phyloP scores from a whole-genome alignment of 345 rosid species.

The Aurinia saxatilis region DNA sequence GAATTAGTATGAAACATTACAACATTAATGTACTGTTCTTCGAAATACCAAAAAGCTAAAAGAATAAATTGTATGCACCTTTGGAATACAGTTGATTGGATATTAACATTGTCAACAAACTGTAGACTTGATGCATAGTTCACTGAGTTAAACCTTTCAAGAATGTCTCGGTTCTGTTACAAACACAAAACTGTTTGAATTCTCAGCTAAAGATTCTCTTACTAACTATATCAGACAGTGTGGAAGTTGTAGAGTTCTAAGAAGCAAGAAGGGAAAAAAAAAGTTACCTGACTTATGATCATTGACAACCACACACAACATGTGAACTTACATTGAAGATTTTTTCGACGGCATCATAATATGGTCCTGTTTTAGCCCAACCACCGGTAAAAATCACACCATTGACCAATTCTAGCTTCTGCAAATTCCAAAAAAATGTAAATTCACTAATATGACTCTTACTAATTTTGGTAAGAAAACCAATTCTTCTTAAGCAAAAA shows the following conservation, averaged over 20 bases:
- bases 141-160: slow-evolving; percentile 53
- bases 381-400: slow-evolving; percentile 90
- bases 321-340: slow-evolving; percentile 42
- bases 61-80: slow-evolving; percentile 38
- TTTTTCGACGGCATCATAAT: slow-evolving; percentile 37
- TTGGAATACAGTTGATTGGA: slow-evolving; percentile 74
- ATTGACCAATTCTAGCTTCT: slow-evolving; percentile 77
- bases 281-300: slow-evolving; percentile 61
- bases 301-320: slow-evolving; percentile 33
- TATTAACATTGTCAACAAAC: slow-evolving; percentile 40
- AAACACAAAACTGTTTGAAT: background rate
- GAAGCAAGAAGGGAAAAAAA: background rate
- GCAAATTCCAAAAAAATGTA: slow-evolving; percentile 12
- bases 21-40: background rate
- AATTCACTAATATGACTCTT: background rate
- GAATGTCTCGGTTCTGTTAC: slow-evolving; percentile 64
- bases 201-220: background rate
- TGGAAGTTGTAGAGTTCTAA: background rate
- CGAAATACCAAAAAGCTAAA: background rate
- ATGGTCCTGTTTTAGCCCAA: slow-evolving; percentile 74
- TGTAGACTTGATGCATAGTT: slow-evolving; percentile 81
- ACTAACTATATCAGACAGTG: background rate
- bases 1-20: background rate
- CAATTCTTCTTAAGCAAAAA: background rate
- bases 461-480: background rate